Base-by-base conservation (phyloP, 2,329 filamentous ascomycete species). In the Alternaria sp. region DNA sequence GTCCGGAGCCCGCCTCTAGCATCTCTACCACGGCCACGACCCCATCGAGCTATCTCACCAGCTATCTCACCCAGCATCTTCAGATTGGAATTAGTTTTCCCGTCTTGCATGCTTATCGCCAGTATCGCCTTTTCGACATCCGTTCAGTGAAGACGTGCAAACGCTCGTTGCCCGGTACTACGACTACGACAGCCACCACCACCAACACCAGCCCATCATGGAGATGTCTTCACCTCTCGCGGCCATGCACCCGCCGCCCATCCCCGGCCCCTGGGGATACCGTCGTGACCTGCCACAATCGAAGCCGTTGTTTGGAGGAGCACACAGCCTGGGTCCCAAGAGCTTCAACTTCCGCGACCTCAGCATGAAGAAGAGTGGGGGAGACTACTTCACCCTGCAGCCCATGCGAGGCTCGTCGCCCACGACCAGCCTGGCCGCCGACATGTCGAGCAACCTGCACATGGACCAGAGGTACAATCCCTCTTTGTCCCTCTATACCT, bases 391-490 rank as follows among this genome's bases (percentile, higher is more conserved):
- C 83, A 89, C 86, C 72, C 80, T 91, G 72, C 93, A 92, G 76
- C 86, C 90, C 54, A 84, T 92, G 73, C 88, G 89, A 69, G 92
- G 93, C 50, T 97, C 94, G 20, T 99, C 95, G 58, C 95, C 95
- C 6, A 94, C 93, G 36, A 89, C 93, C 54, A 97, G 92, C 75
- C 84, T 99, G 70, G 94, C 94, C 43, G 94, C 93, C 64, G 95
- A 99, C 81, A 86, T 98, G 72, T 97, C 94, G 60, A 93, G 97
- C 78, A 99, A 98, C 83, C 97, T 98, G 78, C 92, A 94, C 77
- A 92, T 98, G 78, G 94, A 97, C 80, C 93, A 91, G 75, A 97
- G 94, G 94, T 97, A 84, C 70, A 25, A 36, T 38, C 55, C 54
- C 34, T 38, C 57, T 20, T 65, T 69, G 25, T 36, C 30, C 69